Evolutionary conservation across 805 yeast species (phyloP).

Genomic region (Spathaspora gorwiae): DNA sequence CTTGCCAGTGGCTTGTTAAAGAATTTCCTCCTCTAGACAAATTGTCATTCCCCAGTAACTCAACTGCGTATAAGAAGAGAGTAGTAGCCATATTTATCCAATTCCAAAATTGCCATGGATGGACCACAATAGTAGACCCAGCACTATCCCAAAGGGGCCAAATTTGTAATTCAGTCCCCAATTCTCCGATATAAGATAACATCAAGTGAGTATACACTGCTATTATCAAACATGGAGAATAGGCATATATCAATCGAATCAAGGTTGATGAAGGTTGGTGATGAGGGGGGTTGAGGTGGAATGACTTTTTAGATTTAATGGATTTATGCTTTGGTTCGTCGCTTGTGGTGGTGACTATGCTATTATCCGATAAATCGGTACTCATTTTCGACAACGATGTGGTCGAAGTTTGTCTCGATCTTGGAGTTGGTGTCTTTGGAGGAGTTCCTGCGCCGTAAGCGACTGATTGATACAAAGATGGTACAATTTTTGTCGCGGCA

Average conservation of each 20-base stretch:
- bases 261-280: constrained; percentile 17
- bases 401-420: constrained; percentile 30
- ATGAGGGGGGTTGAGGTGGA: constrained; percentile 12
- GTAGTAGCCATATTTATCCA: constrained; percentile 89
- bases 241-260: constrained; percentile 64
- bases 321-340: constrained; percentile 10
- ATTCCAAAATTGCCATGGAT: constrained; percentile 96
- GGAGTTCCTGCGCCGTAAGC: constrained; percentile 36
- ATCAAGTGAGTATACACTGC: constrained; percentile 93
- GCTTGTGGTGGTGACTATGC: neutral
- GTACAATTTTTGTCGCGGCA: constrained; percentile 92
- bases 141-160: constrained; percentile 55
- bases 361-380: neutral
- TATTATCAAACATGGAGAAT: constrained; percentile 88
- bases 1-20: constrained; percentile 42
- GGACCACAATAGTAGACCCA: constrained; percentile 31
- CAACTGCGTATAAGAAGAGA: constrained; percentile 73
- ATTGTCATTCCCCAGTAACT: constrained; percentile 47
- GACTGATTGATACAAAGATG: constrained; percentile 52
- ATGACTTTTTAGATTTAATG: constrained; percentile 7
- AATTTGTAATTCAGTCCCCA: constrained; percentile 56
- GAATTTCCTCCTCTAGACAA: constrained; percentile 27
- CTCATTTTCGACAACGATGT: constrained; percentile 16
- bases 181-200: constrained; percentile 79
- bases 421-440: constrained; percentile 37